Evolutionary conservation across 176 grass and related monocot genomes (phyloP).

Genomic region (Paspalum notatum): DNA sequence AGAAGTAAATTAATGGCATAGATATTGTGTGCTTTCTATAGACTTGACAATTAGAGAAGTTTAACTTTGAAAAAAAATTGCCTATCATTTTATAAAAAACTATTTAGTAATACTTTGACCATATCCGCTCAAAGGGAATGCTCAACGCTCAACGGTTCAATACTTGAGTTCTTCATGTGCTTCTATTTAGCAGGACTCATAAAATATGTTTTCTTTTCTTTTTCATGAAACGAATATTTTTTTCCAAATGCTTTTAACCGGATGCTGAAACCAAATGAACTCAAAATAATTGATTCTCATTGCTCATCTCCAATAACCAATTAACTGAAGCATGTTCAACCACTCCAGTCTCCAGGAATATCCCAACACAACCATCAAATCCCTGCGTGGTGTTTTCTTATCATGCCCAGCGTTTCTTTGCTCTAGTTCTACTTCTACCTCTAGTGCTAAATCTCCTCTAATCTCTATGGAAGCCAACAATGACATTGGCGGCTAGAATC

Average conservation of each 20-base stretch:
- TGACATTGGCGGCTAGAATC: not conserved
- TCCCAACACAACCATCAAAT: not conserved
- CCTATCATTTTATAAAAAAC: too few species aligned
- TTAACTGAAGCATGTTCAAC: conserved; percentile 34
- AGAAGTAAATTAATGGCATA: too few species aligned
- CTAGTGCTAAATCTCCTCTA: conserved; percentile 15
- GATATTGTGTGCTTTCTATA: too few species aligned
- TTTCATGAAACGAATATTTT: not conserved
- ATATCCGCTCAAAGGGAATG: too few species aligned
- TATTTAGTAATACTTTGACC: too few species aligned
- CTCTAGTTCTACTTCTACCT: not conserved
- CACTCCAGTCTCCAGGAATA: not conserved
- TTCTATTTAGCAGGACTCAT: not conserved
- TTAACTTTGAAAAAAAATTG: too few species aligned
- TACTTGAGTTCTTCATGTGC: not conserved
- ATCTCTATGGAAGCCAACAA: conserved; percentile 27
- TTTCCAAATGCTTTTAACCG: not conserved
- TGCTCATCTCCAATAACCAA: conserved; percentile 15
- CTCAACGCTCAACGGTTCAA: too few species aligned
- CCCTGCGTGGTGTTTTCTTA: not conserved
- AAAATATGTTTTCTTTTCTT: not conserved
- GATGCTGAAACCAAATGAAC: not conserved
- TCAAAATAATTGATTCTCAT: conserved; percentile 7
- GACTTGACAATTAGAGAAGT: too few species aligned
- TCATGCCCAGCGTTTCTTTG: conserved; percentile 17